Conservation (phyloP, 2,329 filamentous ascomycete species). For the Microcyclosporella mali region DNA sequence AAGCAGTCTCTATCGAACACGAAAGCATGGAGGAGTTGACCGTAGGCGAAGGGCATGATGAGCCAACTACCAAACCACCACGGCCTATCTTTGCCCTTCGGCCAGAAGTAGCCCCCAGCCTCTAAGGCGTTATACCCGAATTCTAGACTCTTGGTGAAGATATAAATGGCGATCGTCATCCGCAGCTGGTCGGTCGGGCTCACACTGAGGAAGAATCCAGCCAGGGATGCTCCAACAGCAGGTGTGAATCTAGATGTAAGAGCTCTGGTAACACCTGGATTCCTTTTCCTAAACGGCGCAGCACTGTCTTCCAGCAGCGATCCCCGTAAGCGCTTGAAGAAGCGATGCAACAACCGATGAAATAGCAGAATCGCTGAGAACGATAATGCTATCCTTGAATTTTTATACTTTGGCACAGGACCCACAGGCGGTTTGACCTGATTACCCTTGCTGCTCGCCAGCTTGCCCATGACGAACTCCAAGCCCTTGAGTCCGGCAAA, state of each 20-base stretch:
- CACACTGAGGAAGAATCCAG: conserved; percentile 74
- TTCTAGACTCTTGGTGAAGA: conserved; percentile 74
- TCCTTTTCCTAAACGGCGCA: conserved; percentile 71
- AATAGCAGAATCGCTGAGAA: conserved; percentile 80
- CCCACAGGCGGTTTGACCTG: conserved; percentile 5
- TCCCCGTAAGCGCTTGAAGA: conserved; percentile 71
- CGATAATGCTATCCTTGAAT: conserved; percentile 72
- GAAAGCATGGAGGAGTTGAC: conserved; percentile 46
- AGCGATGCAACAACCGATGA: conserved; percentile 83
- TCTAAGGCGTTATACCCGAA: conserved; percentile 81
- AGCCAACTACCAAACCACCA: conserved; percentile 54
- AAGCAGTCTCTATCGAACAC: conserved; percentile 49
- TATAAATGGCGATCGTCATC: conserved; percentile 74
- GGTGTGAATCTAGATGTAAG: conserved; percentile 81
- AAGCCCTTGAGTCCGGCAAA: conserved; percentile 43
- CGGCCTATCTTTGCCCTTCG: conserved; percentile 50
- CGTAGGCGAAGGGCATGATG: conserved; percentile 45
- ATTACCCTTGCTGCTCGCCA: conserved; percentile 30
- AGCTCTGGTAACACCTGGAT: conserved; percentile 66
- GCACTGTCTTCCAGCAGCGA: conserved; percentile 74
- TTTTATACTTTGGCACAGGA: conserved; percentile 37
- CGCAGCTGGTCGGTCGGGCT: conserved; percentile 66
- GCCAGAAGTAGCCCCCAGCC: conserved; percentile 54
- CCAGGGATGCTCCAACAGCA: conserved; percentile 81
- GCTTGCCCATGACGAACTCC: conserved; percentile 36